phyloP scores from a whole-genome alignment of 1,284 basidiomycete species.

The Boletus semigastroideus region DNA sequence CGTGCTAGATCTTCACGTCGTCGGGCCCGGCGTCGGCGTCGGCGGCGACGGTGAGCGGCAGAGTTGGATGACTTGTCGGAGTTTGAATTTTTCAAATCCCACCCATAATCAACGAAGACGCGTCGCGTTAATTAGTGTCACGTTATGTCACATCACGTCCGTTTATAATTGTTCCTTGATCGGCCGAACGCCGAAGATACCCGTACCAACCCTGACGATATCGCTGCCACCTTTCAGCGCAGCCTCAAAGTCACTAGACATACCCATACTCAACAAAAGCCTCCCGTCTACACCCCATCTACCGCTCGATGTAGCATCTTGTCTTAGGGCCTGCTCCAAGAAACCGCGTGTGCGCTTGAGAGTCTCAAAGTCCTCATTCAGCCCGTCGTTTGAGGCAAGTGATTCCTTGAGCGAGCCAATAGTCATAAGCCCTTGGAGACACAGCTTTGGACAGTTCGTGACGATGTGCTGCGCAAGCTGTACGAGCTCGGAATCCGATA shows the following conservation, averaged over 20 bases:
- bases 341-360: constrained; percentile 64
- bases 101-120: constrained; percentile 35
- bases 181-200: constrained; percentile 80
- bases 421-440: constrained; percentile 91
- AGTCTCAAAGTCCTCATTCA: constrained; percentile 83
- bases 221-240: constrained; percentile 85
- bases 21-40: constrained; percentile 30
- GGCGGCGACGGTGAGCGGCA: constrained; percentile 27
- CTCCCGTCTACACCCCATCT: constrained; percentile 57
- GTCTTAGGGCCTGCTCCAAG: constrained; percentile 48
- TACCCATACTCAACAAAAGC: constrained; percentile 93
- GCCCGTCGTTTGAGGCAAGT: constrained; percentile 50
- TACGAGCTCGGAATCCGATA: constrained; percentile 50
- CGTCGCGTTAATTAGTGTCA: constrained; percentile 34
- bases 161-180: constrained; percentile 42
- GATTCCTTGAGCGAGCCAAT: constrained; percentile 85
- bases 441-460: constrained; percentile 69
- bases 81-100: constrained; percentile 30
- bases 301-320: constrained; percentile 31
- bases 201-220: constrained; percentile 89
- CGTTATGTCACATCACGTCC: constrained; percentile 23
- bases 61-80: constrained; percentile 28
- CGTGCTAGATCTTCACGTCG: constrained; percentile 13
- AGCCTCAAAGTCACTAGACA: constrained; percentile 93
- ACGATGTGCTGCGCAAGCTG: constrained; percentile 75